Evolutionary conservation across 1,139 yeast species (phyloP), one percentile per base, ranked within the genome.

Genomic region (Suhomyces atakaporum): DNA sequence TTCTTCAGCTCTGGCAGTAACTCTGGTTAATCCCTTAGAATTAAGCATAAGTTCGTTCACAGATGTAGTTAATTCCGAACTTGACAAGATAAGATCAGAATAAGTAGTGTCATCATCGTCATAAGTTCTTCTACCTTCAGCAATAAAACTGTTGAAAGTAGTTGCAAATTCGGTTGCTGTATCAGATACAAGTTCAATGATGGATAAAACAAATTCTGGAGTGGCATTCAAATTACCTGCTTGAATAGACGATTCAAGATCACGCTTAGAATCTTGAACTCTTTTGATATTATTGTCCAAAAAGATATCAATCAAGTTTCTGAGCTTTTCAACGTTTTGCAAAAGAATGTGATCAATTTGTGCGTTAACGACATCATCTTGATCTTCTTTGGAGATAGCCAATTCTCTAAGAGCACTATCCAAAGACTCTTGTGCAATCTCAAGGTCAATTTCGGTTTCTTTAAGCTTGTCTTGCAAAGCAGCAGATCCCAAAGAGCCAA

Each of bases 141-240:
- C 90, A 36, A 87, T 70, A 52, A 77, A 83, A 33, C 81, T 77
- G 55, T 85, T 87, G 64, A 88, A 88, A 10, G 84, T 79, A 12
- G 82, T 77, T 5, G 95, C 85, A 59, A 89, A 87, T 33, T 84
- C 94, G 6, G 92, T 86, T 0, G 90, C 88, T 16, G 78, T 69
- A 36, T 81, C 77, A 0, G 89, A 77, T 16, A 85, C 75, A 48
- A 81, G 76, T 55, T 89, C 96, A 46, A 83, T 66, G 32, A 86
- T 66, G 0, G 94, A 82, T 29, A 82, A 66, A 25, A 85, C 63
- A 52, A 79, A 84, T 50, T 77, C 84, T 2, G 95, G 88, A 0
- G 94, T 77, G 2, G 95, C 73, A 54, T 81, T 81, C 49, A 81
- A 79, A 53, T 86, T 86, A 38, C 95, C 95, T 12, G 92, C 88